Evolutionary conservation across 257 asterid species (phyloP).

Genomic region (Paraleonurus japonicus): DNA sequence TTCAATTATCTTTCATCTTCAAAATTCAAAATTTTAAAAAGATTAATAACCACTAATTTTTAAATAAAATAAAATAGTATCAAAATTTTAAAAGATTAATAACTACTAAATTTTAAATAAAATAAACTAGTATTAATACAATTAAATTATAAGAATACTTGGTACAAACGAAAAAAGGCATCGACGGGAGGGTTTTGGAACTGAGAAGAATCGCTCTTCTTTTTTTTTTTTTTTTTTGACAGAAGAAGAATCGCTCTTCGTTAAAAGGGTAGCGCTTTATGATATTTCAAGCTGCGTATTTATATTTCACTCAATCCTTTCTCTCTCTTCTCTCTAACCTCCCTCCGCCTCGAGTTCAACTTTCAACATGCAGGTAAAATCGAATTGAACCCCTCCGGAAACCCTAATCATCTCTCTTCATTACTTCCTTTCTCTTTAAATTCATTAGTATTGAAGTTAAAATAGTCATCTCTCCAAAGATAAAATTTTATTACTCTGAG

Average conservation of each 20-base stretch:
- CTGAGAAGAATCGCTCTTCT: not conserved
- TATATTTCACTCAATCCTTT: too few relatives aligned
- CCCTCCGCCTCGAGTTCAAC: not conserved
- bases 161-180: too few relatives aligned
- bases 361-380: constrained; percentile 35
- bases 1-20: too few relatives aligned
- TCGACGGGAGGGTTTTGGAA: not conserved
- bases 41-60: too few relatives aligned
- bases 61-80: too few relatives aligned
- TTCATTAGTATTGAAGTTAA: not conserved
- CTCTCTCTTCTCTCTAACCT: not conserved
- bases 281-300: too few relatives aligned
- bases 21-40: too few relatives aligned
- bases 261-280: not conserved
- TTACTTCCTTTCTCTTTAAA: not conserved
- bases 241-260: not conserved
- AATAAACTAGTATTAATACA: too few relatives aligned
- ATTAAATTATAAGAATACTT: too few relatives aligned
- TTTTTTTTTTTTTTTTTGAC: too few relatives aligned
- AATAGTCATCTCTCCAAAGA: not conserved
- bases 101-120: too few relatives aligned
- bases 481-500: not conserved
- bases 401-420: constrained; percentile 16
- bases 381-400: constrained; percentile 11
- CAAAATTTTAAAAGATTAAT: too few relatives aligned